Base-by-base conservation (phyloP, 345 rosid genomes). In the Citrus sp. region DNA sequence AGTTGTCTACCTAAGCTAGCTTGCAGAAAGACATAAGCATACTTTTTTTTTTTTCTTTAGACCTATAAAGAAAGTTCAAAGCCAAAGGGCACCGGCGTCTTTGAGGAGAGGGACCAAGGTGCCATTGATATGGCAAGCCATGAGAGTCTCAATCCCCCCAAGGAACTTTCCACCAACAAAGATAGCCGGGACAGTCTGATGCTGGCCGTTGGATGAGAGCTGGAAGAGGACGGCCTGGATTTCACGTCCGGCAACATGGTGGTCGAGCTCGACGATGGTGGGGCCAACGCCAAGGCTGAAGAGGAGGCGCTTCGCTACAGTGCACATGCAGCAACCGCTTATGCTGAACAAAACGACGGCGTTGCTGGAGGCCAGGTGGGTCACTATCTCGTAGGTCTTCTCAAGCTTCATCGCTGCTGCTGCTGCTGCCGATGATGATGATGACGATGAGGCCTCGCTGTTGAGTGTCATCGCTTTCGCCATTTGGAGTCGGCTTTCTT, bases 1-100 rank as follows among this genome's bases (percentile, higher is more conserved):
- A 59, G 28, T 8, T 22, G 62, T 5, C 32, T 46, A 3, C 51
- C 51, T 3, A 46, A 13, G 51, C 18, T 28, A 75, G 58, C 70
- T 40, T 18, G n/a, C 3, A 58, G 38, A 9, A 7, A 32, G 30
- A 19, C 73, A 71, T n/a, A 21, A 78, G 61, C 24, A 30, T 10
- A 46, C 18, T 46, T 46, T 46, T 42, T 10, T 42, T 40, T 42
- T 13, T 46, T 13, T 1, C 13, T 46, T 46, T 10, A 12, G 5
- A 46, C 18, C 8, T 4, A 4, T 3, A 13, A 46, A 13, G 13
- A 46, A 12, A 16, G 9, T 22, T 89, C 85, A 93, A 72, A 93
- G 99, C 99, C 98, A 95, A 68, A 95, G 97, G n/a, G 98, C 99
- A 24, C 99, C 99, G 67, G 97, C 95, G 61, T 91, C 90, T 84